These are phyloP conservation scores for Pilaira anomala DNA, from an alignment of 192 early-diverging fungal species.

Conservation along the genomic window DNA sequence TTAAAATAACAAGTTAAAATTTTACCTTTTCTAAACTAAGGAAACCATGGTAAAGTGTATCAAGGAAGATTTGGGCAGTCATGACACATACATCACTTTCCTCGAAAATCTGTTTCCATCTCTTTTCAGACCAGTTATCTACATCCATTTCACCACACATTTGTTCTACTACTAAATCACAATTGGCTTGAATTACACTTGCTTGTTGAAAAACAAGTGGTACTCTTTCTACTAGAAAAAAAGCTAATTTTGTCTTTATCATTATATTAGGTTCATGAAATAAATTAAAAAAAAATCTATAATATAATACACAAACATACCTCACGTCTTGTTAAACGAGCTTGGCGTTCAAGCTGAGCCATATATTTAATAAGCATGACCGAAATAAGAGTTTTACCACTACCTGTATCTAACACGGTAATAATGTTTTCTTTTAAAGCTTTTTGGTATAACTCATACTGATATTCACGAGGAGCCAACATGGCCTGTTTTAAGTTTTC, in stretches of 20 bases:
- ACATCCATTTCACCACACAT: constrained; percentile 67
- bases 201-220: constrained; percentile 87
- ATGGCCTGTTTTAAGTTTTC: constrained; percentile 5
- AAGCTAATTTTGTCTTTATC: constrained; percentile 47
- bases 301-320: constrained; percentile 17
- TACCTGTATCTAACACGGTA: constrained; percentile 88
- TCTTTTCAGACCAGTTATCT: constrained; percentile 55
- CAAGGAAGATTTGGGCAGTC: constrained; percentile 83
- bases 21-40: constrained; percentile 57
- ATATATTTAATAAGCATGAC: constrained; percentile 83
- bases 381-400: constrained; percentile 90
- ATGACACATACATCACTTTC: constrained; percentile 75
- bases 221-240: constrained; percentile 87
- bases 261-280: not conserved
- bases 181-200: constrained; percentile 68
- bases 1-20: not conserved
- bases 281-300: not conserved
- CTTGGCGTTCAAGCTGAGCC: constrained; percentile 36
- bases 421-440: constrained; percentile 77
- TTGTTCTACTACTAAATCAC: constrained; percentile 54
- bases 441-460: constrained; percentile 66
- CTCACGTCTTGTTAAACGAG: constrained; percentile 32
- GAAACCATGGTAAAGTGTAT: constrained; percentile 69
- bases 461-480: constrained; percentile 71
- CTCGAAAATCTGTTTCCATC: constrained; percentile 60